phyloP scores from a whole-genome alignment of 495 filamentous ascomycete species.

The Endocarpon pusillum region DNA sequence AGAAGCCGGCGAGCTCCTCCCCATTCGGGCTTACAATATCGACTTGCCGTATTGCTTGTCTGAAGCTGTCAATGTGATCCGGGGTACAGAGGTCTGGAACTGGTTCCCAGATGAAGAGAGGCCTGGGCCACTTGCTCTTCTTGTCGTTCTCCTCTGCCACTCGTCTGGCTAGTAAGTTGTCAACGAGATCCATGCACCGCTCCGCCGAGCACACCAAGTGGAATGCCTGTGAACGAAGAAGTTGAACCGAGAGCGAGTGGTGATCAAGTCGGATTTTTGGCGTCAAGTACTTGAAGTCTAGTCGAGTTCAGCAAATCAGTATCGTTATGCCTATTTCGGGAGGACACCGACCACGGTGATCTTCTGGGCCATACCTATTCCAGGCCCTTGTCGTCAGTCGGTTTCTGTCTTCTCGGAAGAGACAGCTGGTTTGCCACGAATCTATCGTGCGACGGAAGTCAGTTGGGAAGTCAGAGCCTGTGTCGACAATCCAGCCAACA shows the following conservation, averaged over 20 bases:
- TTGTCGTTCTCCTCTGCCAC: slow-evolving; percentile 18
- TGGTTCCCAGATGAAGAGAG: slow-evolving; percentile 86
- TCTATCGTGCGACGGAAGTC: slow-evolving; percentile 42
- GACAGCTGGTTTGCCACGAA: slow-evolving; percentile 53
- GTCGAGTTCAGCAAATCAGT: slow-evolving; percentile 21
- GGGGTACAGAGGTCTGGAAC: slow-evolving; percentile 76
- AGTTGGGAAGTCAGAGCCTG: slow-evolving; percentile 68
- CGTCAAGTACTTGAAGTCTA: slow-evolving; percentile 74
- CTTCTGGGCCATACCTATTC: slow-evolving; percentile 61
- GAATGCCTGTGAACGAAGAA: slow-evolving; percentile 57
- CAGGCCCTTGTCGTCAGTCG: slow-evolving; percentile 76
- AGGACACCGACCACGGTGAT: slow-evolving; percentile 31
- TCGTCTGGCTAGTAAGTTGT: slow-evolving; percentile 36
- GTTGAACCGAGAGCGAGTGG: slow-evolving; percentile 32
- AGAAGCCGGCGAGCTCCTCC: slow-evolving; percentile 65
- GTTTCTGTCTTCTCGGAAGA: slow-evolving; percentile 45
- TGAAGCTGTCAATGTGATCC: slow-evolving; percentile 53
- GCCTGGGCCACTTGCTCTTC: slow-evolving; percentile 22
- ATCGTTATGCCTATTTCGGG: neutral
- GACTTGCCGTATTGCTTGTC: slow-evolving; percentile 51
- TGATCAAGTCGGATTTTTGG: slow-evolving; percentile 65
- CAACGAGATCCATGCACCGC: slow-evolving; percentile 59
- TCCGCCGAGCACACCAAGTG: slow-evolving; percentile 74
- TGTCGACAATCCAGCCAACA: slow-evolving; percentile 84
- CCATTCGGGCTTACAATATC: slow-evolving; percentile 86